A percentile compares a stretch with the other conserved stretches of the same genome.
These are phyloP conservation scores for Capsicum baccatum DNA, from an alignment of 257 asterid species.

Conservation along the genomic window DNA sequence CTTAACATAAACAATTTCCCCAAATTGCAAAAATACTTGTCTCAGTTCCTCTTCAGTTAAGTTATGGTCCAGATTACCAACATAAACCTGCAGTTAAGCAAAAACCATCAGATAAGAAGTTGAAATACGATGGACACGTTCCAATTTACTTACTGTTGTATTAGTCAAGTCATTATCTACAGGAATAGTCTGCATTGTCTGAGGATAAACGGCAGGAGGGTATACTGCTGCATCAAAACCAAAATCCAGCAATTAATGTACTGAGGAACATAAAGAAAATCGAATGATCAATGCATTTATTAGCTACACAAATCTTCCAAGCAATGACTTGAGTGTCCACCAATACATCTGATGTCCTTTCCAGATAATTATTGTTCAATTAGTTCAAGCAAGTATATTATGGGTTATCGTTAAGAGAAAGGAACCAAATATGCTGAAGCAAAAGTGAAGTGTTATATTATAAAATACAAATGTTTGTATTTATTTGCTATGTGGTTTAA, in stretches of 20 bases:
- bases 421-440: constrained; percentile 8
- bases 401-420: too few species aligned
- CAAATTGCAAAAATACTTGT: constrained; percentile 78
- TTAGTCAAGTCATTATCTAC: constrained; percentile 76
- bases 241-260: background rate
- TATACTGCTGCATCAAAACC: constrained; percentile 62
- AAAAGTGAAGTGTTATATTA: background rate
- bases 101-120: constrained; percentile 33
- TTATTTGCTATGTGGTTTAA: background rate
- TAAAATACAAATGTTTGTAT: background rate
- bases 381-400: too few species aligned
- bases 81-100: constrained; percentile 62
- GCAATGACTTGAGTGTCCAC: background rate
- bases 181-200: constrained; percentile 72
- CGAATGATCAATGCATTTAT: constrained; percentile 13
- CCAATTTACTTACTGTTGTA: constrained; percentile 71
- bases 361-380: constrained; percentile 8
- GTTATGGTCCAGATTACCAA: constrained; percentile 88
- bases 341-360: constrained; percentile 3
- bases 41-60: constrained; percentile 84
- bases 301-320: constrained; percentile 16
- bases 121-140: constrained; percentile 17
- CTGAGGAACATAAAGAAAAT: constrained; percentile 20
- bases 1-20: constrained; percentile 84
- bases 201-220: constrained; percentile 67